Conservation (phyloP, 139 green algal genomes). For the Asterochloris sp. region DNA sequence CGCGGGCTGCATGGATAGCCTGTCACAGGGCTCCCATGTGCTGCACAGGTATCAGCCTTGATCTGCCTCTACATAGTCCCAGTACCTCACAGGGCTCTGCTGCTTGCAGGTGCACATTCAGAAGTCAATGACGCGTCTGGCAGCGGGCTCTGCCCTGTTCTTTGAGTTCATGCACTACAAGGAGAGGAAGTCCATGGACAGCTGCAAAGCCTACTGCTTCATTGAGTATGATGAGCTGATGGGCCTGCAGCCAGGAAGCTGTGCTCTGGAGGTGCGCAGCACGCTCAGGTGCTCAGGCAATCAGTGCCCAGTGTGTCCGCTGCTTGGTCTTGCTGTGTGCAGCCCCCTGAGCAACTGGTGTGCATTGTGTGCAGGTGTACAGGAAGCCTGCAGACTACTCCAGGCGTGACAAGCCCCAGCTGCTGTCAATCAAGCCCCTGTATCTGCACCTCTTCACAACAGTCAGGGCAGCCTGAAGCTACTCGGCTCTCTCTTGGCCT, state of each 20-base stretch:
- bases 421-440: slow-evolving; percentile 15
- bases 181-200: background rate
- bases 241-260: slow-evolving; percentile 2
- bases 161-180: slow-evolving; percentile 18
- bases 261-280: slow-evolving; percentile 3
- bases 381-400: slow-evolving; percentile 9
- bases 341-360: too few species aligned
- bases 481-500: background rate
- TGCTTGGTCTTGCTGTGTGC: too few species aligned
- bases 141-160: background rate
- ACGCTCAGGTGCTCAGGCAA: too few species aligned
- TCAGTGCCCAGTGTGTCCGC: background rate
- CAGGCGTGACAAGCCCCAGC: background rate
- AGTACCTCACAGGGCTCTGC: too few species aligned
- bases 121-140: background rate
- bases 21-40: too few species aligned
- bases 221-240: slow-evolving; percentile 19
- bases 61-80: too few species aligned
- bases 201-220: slow-evolving; percentile 18
- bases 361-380: slow-evolving; percentile 2
- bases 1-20: too few species aligned
- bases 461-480: background rate
- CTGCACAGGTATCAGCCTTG: too few species aligned
- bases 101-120: slow-evolving; percentile 1
- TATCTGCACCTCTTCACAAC: slow-evolving; percentile 14